Conservation (phyloP, 2,329 filamentous ascomycete species). For the Magnaporthiopsis rhizophila region DNA sequence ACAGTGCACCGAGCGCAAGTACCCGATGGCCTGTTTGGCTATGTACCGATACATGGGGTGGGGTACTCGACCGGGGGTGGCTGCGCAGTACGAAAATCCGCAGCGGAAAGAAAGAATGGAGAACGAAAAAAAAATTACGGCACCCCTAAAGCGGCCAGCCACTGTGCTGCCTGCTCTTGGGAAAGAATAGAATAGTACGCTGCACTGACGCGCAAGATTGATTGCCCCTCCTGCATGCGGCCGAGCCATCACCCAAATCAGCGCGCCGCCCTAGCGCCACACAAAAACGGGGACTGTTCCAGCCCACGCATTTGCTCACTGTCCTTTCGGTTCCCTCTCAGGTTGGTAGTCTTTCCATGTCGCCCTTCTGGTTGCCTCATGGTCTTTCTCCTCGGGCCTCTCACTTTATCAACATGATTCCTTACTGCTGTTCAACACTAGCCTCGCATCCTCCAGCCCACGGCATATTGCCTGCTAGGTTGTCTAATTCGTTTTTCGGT, state of each 20-base stretch:
- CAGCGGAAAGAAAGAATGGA: neutral
- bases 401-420: neutral
- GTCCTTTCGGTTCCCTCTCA: neutral
- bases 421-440: neutral
- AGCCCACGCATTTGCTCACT: constrained; percentile 4
- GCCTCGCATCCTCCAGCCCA: neutral
- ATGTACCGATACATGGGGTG: neutral
- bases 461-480: neutral
- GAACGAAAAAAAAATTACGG: neutral
- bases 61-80: neutral
- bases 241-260: constrained; percentile 9
- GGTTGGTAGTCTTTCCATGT: neutral
- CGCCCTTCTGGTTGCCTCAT: too few species aligned
- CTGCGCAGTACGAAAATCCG: neutral
- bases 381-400: neutral
- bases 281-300: constrained; percentile 12
- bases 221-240: neutral
- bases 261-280: constrained; percentile 12
- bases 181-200: neutral
- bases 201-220: neutral
- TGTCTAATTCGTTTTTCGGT: neutral
- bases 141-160: neutral
- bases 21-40: neutral
- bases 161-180: neutral
- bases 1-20: neutral